Conservation (phyloP, 352 stramenopile genomes). For the Phytophthora syringae region DNA sequence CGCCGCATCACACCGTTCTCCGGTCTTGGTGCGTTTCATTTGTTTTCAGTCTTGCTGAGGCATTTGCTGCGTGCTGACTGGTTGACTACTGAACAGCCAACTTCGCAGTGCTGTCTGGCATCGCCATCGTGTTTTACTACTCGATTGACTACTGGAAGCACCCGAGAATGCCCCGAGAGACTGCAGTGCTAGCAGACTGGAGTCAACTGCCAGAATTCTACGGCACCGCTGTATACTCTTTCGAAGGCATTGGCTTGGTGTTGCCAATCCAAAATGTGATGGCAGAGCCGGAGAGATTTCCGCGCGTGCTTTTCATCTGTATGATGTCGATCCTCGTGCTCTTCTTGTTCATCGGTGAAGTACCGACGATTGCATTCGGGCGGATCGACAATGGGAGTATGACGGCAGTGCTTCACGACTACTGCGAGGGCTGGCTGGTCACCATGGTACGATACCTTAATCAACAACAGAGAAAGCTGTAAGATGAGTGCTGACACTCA, state of each 20-base stretch:
- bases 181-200: slow-evolving; percentile 38
- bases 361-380: slow-evolving; percentile 75
- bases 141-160: slow-evolving; percentile 66
- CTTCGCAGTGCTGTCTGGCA: slow-evolving; percentile 63
- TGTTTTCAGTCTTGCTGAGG: background rate
- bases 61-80: slow-evolving; percentile 1
- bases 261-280: slow-evolving; percentile 86
- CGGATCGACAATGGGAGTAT: slow-evolving; percentile 80
- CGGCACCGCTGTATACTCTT: slow-evolving; percentile 83
- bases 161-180: slow-evolving; percentile 29
- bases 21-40: slow-evolving; percentile 51
- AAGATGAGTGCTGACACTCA: too few relatives aligned
- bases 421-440: slow-evolving; percentile 74
- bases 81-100: slow-evolving; percentile 48
- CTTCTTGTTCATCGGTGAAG: slow-evolving; percentile 75
- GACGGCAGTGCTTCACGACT: slow-evolving; percentile 77
- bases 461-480: too few relatives aligned
- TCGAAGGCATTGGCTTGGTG: slow-evolving; percentile 82
- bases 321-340: slow-evolving; percentile 80
- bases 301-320: slow-evolving; percentile 53
- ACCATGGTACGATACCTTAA: too few relatives aligned
- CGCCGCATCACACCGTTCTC: slow-evolving; percentile 82
- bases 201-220: slow-evolving; percentile 72
- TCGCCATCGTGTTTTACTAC: slow-evolving; percentile 87
- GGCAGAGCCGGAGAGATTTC: slow-evolving; percentile 60